phyloP scores from a whole-genome alignment of 352 stramenopile species.

The Globisporangium recalcitrans region DNA sequence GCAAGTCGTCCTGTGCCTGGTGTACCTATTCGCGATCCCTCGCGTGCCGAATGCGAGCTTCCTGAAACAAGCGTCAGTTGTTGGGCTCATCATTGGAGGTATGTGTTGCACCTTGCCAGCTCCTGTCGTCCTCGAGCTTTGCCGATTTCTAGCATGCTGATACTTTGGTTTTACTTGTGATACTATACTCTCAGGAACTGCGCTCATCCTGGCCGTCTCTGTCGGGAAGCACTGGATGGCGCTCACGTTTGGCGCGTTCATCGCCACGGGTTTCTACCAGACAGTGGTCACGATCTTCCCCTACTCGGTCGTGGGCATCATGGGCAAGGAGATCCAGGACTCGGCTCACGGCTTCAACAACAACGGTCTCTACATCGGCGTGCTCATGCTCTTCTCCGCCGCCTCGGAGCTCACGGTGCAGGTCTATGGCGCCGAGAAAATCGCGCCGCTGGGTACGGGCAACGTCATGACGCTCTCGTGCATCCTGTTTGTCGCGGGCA shows the following conservation, averaged over 20 bases:
- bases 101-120: background rate
- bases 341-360: conserved; percentile 67
- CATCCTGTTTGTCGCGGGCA: conserved; percentile 50
- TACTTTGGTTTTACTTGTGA: background rate
- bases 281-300: conserved; percentile 61
- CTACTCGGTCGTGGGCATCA: conserved; percentile 75
- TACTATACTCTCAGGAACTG: conserved; percentile 33
- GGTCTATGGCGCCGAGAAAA: conserved; percentile 63
- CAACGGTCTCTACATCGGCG: conserved; percentile 72
- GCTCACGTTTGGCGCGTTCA: conserved; percentile 49
- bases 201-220: conserved; percentile 43
- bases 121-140: background rate
- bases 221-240: conserved; percentile 40
- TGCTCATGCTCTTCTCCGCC: conserved; percentile 62
- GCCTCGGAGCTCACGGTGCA: conserved; percentile 67
- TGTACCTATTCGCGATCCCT: conserved; percentile 53
- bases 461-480: conserved; percentile 59
- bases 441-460: conserved; percentile 49
- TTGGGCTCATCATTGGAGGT: conserved; percentile 48
- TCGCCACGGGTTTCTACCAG: conserved; percentile 57
- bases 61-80: conserved; percentile 43
- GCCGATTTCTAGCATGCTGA: background rate
- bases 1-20: conserved; percentile 44
- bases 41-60: conserved; percentile 38
- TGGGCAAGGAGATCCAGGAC: conserved; percentile 73